Base-by-base conservation (phyloP, 805 yeast species). In the Saitoella complicata region DNA sequence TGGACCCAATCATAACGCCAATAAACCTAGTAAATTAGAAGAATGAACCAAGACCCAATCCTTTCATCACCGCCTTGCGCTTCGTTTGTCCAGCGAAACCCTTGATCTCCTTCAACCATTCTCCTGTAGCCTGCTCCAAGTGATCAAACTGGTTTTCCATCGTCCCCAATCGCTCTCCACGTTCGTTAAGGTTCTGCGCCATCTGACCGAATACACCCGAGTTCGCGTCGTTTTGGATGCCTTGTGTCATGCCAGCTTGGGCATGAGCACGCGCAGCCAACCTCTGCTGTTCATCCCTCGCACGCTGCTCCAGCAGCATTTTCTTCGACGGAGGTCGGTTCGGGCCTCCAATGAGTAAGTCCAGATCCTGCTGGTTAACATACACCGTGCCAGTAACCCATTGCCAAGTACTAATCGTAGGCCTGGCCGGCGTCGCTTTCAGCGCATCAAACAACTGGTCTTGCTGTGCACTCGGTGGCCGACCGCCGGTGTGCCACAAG, bases 301-400 rank as follows among this genome's bases (percentile, higher is more conserved):
- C 48, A 6, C 52, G 46, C 43, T 59, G 62, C 42, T 53, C 54
- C 43, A 54, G 60, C 11, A 55, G 45, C 49, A 49, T 48, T 2
- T 54, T 68, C 55, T 74, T 76, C 1, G 78, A 67, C 13, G 69
- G 63, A 39, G 79, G 75, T 50, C 94, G 70, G 44, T 75, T 73
- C 0, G 78, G 78, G 1, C 96, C 96, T 5, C 81, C 83, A 36
- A 88, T 68, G 38, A 34, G 30, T 7, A 40, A 5, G 21, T 32
- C 32, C 2, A 45, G 7, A 10, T 83, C 94, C 1, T 70, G 67
- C 21, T 71, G 59, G 1, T 76, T 64, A n/a, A 79, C 70, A 49
- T 70, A 68, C 12, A 75, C 74, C 0, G 80, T 65, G 2, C 95
- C 95, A 51, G 79, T 75, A 5, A 91, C 83, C 91, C 95, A 82